These are phyloP conservation scores for Agaricus sinodeliciosus DNA, from an alignment of 768 basidiomycete species.

Conservation along the genomic window DNA sequence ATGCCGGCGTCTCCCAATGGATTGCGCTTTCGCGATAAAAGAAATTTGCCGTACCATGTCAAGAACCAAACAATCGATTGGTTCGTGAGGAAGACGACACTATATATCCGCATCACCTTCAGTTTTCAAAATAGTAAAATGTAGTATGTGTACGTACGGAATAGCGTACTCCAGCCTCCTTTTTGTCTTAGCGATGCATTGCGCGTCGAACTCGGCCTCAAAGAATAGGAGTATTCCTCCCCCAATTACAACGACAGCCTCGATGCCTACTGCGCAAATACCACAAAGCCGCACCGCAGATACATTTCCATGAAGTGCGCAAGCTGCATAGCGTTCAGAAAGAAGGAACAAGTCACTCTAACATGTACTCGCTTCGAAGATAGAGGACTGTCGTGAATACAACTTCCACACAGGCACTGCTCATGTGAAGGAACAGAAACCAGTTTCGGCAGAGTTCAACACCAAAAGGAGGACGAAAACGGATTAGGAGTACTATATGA, in stretches of 20 bases:
- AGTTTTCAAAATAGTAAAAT: neutral
- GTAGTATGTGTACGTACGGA: neutral
- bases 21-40: neutral
- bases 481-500: neutral
- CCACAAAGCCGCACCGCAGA: neutral
- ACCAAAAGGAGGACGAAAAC: neutral
- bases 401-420: neutral
- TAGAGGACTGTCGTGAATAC: neutral
- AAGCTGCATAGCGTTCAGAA: neutral
- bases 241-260: neutral
- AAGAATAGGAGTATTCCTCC: neutral
- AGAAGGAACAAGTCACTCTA: neutral
- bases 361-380: neutral
- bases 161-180: neutral
- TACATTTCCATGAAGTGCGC: neutral
- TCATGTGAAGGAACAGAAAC: neutral
- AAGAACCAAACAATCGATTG: neutral
- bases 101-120: neutral
- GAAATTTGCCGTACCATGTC: neutral
- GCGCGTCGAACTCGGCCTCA: neutral
- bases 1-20: neutral
- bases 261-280: neutral
- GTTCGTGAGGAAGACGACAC: neutral
- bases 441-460: neutral
- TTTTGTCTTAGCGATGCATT: neutral